These are phyloP conservation scores for Yueomyces sinensis DNA, from an alignment of 805 yeast genomes.

Conservation along the genomic window DNA sequence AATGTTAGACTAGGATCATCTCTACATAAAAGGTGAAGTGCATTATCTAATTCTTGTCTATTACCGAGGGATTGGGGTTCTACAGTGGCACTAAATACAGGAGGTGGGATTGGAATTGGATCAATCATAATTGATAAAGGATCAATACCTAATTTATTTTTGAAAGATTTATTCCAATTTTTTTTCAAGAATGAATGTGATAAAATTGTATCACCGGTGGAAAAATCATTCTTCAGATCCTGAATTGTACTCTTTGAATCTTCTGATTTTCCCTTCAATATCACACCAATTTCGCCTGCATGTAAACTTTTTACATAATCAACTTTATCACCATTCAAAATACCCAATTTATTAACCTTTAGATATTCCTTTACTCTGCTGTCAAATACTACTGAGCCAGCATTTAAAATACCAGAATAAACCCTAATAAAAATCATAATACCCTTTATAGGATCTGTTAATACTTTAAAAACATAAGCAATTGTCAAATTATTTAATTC, in stretches of 20 bases:
- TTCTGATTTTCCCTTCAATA: conserved; percentile 1
- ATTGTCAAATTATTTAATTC: conserved; percentile 49
- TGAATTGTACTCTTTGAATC: conserved; percentile 28
- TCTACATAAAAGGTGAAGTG: conserved; percentile 50
- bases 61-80: conserved; percentile 82
- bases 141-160: conserved; percentile 22
- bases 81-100: conserved; percentile 75
- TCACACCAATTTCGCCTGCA: conserved; percentile 84
- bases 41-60: conserved; percentile 54
- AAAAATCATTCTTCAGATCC: conserved; percentile 28
- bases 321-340: conserved; percentile 84
- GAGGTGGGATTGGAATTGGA: conserved; percentile 82
- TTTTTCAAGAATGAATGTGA: conserved; percentile 38
- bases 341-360: conserved; percentile 50
- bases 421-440: conserved; percentile 77
- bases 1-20: conserved; percentile 86
- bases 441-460: conserved; percentile 74
- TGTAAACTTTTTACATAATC: conserved; percentile 49
- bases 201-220: conserved; percentile 86
- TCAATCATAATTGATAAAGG: conserved; percentile 34
- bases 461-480: conserved; percentile 84
- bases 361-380: conserved; percentile 57
- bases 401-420: conserved; percentile 63
- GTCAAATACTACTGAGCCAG: conserved; percentile 51
- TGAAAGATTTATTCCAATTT: conserved; percentile 34